Evolutionary conservation across 2,329 filamentous ascomycete species (phyloP), one percentile per base, ranked within the genome.

Genomic region (Colletotrichum tropicale): DNA sequence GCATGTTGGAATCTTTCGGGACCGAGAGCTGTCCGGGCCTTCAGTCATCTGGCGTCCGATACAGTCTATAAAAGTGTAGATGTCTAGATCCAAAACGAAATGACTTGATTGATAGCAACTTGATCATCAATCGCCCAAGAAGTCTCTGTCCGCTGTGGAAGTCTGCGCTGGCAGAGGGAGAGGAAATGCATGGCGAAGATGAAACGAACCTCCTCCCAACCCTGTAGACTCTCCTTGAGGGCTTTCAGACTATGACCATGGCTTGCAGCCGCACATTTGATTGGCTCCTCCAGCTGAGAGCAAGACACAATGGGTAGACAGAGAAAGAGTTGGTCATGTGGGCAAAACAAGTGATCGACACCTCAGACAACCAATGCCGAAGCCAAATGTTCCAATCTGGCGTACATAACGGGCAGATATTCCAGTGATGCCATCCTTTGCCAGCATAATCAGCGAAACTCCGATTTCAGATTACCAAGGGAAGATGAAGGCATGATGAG

Each of bases 61-160:
- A 43, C 8, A 8, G 16, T 1, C 2, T 16, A 43, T 43, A 1
- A 0, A 0, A 43, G 5, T 18, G 16, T 10, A 36, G 1, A 43
- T 5, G 36, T 18, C 16, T 43, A 0, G 4, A 18, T 18, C 2
- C 8, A 18, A 3, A 18, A 2, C 8, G 1, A 0, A 9, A 9
- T 18, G 6, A 5, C 8, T 5, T 18, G 8, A 38, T 38, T 5
- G 36, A 2, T 1, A 38, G 36, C 8, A 38, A 5, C 16, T 16
- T 16, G 36, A 18, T 9, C 15, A 38, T 38, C 7, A 18, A 38
- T 38, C 8, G 36, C 1, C 16, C 1, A 5, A 38, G 1, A 6
- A 8, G 16, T 8, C 7, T 16, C 16, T 18, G 7, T 2, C 36
- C 3, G 16, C 15, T 2, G 8, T 8, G 36, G 15, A 16, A 16